Evolutionary conservation across 495 filamentous ascomycete species (phyloP).

Genomic region (Lepidopterella palustris): DNA sequence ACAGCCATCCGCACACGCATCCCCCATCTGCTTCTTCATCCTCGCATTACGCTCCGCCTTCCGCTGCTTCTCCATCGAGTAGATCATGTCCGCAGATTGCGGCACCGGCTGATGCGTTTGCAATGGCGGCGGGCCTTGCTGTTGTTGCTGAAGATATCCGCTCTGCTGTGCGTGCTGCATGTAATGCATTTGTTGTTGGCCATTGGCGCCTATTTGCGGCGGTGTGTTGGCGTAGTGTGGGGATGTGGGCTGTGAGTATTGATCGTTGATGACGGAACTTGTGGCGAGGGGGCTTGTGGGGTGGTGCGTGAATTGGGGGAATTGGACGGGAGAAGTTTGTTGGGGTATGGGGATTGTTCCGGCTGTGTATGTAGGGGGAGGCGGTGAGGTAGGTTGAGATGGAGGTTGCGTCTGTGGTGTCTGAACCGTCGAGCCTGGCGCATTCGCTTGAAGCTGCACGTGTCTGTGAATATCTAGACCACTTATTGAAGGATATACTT

Average conservation of each 20-base stretch:
- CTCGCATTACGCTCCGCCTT: neutral
- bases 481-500: too few relatives aligned
- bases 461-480: too few relatives aligned
- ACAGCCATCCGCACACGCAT: neutral
- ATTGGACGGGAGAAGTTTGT: too few relatives aligned
- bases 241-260: neutral
- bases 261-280: neutral
- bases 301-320: too few relatives aligned
- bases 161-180: neutral
- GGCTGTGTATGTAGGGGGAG: too few relatives aligned
- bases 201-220: neutral
- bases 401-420: too few relatives aligned
- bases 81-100: neutral
- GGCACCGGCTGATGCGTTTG: neutral
- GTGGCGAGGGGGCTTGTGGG: neutral
- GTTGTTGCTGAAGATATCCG: neutral
- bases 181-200: neutral
- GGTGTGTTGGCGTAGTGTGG: neutral
- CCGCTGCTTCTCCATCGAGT: neutral
- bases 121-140: neutral
- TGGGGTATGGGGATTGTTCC: too few relatives aligned
- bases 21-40: neutral
- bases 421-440: too few relatives aligned
- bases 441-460: too few relatives aligned
- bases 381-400: too few relatives aligned